Percentiles rank a stretch among this genome's conserved stretches.
Conservation (phyloP, 495 filamentous ascomycete species). For the Penicillium coprophilum region DNA sequence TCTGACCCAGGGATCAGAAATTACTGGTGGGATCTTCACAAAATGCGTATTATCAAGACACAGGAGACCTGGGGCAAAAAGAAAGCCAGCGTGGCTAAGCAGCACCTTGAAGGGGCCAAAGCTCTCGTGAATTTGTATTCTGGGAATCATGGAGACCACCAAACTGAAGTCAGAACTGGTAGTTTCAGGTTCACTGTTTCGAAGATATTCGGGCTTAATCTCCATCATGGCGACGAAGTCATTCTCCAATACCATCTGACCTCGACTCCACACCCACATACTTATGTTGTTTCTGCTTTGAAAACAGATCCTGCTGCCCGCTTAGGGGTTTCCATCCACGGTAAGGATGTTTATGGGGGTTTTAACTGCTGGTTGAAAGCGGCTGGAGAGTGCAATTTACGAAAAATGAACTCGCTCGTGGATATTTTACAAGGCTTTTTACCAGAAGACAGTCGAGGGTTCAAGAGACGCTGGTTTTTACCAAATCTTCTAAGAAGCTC, state of each 20-base stretch:
- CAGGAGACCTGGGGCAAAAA: neutral
- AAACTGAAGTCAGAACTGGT: neutral
- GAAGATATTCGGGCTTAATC: neutral
- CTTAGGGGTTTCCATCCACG: neutral
- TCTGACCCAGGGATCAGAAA: neutral
- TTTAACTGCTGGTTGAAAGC: neutral
- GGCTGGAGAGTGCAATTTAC: neutral
- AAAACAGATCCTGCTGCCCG: neutral
- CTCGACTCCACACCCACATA: neutral
- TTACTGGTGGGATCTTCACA: neutral
- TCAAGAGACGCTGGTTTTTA: neutral
- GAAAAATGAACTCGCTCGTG: neutral
- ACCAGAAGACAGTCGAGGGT: neutral
- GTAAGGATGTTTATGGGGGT: neutral
- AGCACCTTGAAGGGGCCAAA: neutral
- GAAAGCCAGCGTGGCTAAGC: neutral
- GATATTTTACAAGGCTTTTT: neutral
- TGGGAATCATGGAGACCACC: neutral
- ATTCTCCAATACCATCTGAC: neutral
- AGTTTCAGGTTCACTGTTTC: neutral
- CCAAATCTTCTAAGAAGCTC: neutral
- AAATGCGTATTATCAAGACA: neutral
- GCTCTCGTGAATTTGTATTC: neutral
- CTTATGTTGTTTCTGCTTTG: neutral
- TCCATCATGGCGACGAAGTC: neutral